Conservation (phyloP, 2,329 filamentous ascomycete species). For the Xenoacremonium recifei region DNA sequence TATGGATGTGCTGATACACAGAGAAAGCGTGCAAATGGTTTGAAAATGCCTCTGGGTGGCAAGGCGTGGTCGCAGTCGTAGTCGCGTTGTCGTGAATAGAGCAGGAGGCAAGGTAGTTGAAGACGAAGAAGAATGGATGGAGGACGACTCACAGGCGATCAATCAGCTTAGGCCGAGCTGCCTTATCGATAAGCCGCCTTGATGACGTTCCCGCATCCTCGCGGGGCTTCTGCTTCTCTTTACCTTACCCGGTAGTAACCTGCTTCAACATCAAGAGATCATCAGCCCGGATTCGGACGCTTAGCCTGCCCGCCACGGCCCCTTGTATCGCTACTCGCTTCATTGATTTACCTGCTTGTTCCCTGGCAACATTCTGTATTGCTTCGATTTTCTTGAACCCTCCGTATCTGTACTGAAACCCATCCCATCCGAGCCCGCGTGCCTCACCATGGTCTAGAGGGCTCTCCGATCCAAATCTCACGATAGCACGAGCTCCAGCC, state of each 20-base stretch:
- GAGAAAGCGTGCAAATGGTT: too few relatives aligned
- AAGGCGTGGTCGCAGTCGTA: too few relatives aligned
- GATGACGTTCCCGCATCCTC: constrained; percentile 20
- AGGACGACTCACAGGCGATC: background rate
- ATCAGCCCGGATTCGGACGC: too few relatives aligned
- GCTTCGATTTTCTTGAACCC: too few relatives aligned
- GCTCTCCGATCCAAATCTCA: constrained; percentile 21
- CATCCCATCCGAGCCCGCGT: too few relatives aligned
- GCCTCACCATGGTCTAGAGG: constrained; percentile 35
- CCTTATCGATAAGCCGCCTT: constrained; percentile 30
- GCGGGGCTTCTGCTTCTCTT: constrained; percentile 12
- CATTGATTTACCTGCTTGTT: background rate
- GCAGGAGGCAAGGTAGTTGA: background rate
- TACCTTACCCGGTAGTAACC: too few relatives aligned
- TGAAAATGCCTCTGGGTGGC: too few relatives aligned
- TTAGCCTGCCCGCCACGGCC: too few relatives aligned
- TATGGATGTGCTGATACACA: too few relatives aligned
- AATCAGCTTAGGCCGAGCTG: constrained; percentile 5
- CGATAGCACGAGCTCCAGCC: constrained; percentile 23
- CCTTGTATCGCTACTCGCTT: background rate
- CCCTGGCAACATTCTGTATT: background rate
- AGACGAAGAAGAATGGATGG: background rate
- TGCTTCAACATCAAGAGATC: too few relatives aligned
- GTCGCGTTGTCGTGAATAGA: background rate
- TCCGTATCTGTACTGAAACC: too few relatives aligned